Evolutionary conservation across 805 yeast species (phyloP), one percentile per base, ranked within the genome.

Genomic region (Ogataea populi-albae): DNA sequence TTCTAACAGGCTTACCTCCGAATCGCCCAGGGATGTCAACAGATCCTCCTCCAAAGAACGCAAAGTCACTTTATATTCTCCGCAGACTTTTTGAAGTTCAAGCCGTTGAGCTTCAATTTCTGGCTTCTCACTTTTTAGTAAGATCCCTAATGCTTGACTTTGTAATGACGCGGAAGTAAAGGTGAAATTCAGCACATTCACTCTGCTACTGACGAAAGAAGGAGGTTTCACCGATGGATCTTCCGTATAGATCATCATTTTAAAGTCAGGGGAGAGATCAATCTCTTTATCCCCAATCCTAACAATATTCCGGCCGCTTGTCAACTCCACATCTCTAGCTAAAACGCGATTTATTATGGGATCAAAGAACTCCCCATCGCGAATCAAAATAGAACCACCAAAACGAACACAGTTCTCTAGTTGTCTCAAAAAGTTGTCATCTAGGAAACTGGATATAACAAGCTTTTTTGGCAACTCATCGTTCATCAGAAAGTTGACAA

Each of bases 361-460:
- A 54, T 91, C 91, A 51, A 74, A 79, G 45, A 71, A 63, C 51
- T 91, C 97, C 3, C 89, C 88, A 60, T 91, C 91, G 46, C 77
- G 77, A 12, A 91, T 69, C 10, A 89, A 52, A 6, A 91, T 63
- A 1, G 74, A 49, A 3, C 86, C 87, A 4, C 98, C 97, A 66
- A 89, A 89, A 45, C 93, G 66, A 18, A 89, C 54, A 0, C 95
- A 81, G 49, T 86, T 83, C 54, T 88, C 95, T 11, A 91, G 52
- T 27, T 77, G 82, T 45, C 78, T 80, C 3, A 73, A 54, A 54
- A 80, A 85, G 0, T 81, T 75, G 4, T 68, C 73, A 48, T 84
- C 87, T 28, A 82, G 57, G 51, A 91, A 86, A 49, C 94, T 84
- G 0, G 95, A 75, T 0, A 78, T 53, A 3, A 70, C 59, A 5